These are phyloP conservation scores for Herpetospermum pedunculosum DNA, from an alignment of 306 rosid genomes.

Conservation along the genomic window DNA sequence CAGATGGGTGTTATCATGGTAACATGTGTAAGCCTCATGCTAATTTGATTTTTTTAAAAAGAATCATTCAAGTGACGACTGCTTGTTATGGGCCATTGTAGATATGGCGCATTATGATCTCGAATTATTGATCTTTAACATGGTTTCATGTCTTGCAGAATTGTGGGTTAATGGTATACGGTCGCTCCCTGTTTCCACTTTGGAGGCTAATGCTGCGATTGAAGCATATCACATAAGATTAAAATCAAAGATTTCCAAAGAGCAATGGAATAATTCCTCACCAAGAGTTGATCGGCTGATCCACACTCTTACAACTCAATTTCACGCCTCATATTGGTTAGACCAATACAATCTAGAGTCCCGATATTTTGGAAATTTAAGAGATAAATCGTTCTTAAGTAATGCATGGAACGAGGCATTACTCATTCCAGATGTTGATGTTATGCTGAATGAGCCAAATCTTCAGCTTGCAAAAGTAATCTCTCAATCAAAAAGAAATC, in stretches of 20 bases:
- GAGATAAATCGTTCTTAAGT: slow-evolving; percentile 28
- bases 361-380: slow-evolving; percentile 42
- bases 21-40: neutral
- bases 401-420: slow-evolving; percentile 61
- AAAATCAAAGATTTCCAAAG: slow-evolving; percentile 48
- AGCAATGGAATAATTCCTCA: slow-evolving; percentile 34
- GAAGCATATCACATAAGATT: slow-evolving; percentile 62
- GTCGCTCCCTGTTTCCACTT: slow-evolving; percentile 47
- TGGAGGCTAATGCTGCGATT: slow-evolving; percentile 53
- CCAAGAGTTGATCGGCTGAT: slow-evolving; percentile 61
- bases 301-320: slow-evolving; percentile 49
- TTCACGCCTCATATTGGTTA: slow-evolving; percentile 61
- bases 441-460: slow-evolving; percentile 55
- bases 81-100: neutral
- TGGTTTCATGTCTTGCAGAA: slow-evolving; percentile 36
- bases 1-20: neutral
- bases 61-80: neutral
- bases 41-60: neutral
- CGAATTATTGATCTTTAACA: slow-evolving; percentile 11
- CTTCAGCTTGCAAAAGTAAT: slow-evolving; percentile 49
- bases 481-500: slow-evolving; percentile 51
- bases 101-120: neutral
- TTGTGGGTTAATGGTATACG: slow-evolving; percentile 49
- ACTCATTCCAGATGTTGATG: slow-evolving; percentile 54
- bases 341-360: slow-evolving; percentile 54